Base-by-base conservation (phyloP, 108 stramenopile genomes). In the Bacterosira constricta region DNA sequence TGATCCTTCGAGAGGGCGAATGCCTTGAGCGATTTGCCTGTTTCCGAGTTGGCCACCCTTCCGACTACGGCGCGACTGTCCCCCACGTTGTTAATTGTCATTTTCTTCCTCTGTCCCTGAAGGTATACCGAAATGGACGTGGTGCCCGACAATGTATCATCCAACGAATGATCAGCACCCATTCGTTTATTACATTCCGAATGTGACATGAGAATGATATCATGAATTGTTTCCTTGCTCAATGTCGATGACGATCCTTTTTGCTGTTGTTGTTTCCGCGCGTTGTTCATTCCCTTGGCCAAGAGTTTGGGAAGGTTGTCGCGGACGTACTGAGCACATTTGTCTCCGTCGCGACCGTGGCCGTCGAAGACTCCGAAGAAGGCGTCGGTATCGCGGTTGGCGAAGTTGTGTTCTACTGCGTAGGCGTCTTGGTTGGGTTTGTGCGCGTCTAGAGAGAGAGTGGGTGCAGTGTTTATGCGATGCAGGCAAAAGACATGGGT, bases 21-120 rank as follows among this genome's bases (percentile, higher is more conserved):
- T 3, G 93, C 86, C 6, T 74, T 73, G 25, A 79, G 66, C 30
- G 46, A 36, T 54, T 51, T 37, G 10, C 29, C 12, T 38, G 36
- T 47, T 50, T 56, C 45, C 45, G 20, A 51, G 42, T 34, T 52
- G 0, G 71, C 46, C 25, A 50, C 46, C 74, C 82, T 83, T 55
- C 96, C 95, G 36, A 98, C 51, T 46, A 99, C 90, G 20, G 96
- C 94, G 6, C 97, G 88, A 59, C 90, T 92, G 75, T 97, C 97
- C 21, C 99, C 99, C 1, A 98, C 99, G 72, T 99, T 99, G 65
- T 89, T 89, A 45, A 98, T 84, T 51, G 92, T 90, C 25, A 99
- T 79, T 38, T 86, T 75, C 64, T 91, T 91, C 20, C 84, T 58
- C 41, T 85, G 66, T 10, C 96, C 97, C 30, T 96, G 93, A 53